Evolutionary conservation across 345 rosid genomes (phyloP), one percentile per base, ranked within the genome.

Genomic region (Salix suchowensis): DNA sequence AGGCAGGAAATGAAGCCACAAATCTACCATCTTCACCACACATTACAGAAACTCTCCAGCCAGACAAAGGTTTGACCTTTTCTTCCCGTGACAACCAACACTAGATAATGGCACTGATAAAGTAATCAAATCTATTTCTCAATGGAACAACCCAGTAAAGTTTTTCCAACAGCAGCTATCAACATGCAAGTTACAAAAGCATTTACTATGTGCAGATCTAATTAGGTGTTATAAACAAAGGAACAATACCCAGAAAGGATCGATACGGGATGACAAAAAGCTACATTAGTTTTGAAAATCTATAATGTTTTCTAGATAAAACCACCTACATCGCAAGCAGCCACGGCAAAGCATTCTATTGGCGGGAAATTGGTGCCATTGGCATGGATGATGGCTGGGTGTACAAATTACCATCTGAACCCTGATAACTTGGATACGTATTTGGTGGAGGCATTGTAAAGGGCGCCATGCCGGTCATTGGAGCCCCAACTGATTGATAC

Each of bases 381-480:
- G 92, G 89, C 80, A 89, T 68, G 6, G 94, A 84, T 30, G 94
- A 66, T n/a, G 84, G 85, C 73, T 88, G 91, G 80, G 80, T 84
- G 74, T 91, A 89, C 74, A 90, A 83, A 48, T 73, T 85, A 48
- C 96, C 91, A 52, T 93, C 97, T 40, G 93, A 87, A 52, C 93
- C 89, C 40, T 87, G 92, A 79, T 82, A 89, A 68, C 77, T 86
- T 77, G 87, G 94, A 83, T 85, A 89, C 42, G 93, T 79, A 87
- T 76, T 86, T 2, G 88, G 78, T 0, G 87, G 80, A 1, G 89
- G 70, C 24, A 85, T 18, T 7, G 88, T 48, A 13, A 84, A 86
- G 7, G 89, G 86, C 11, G 89, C 67, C 65, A 90, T 76, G 78
- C 89, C 86, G 13, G 86, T 82, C 79, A 80, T 84, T 67, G 83